A percentile compares a stretch with the other conserved stretches of the same genome.
These are phyloP conservation scores for Lachancea waltii DNA, from an alignment of 805 yeast genomes.

Conservation along the genomic window DNA sequence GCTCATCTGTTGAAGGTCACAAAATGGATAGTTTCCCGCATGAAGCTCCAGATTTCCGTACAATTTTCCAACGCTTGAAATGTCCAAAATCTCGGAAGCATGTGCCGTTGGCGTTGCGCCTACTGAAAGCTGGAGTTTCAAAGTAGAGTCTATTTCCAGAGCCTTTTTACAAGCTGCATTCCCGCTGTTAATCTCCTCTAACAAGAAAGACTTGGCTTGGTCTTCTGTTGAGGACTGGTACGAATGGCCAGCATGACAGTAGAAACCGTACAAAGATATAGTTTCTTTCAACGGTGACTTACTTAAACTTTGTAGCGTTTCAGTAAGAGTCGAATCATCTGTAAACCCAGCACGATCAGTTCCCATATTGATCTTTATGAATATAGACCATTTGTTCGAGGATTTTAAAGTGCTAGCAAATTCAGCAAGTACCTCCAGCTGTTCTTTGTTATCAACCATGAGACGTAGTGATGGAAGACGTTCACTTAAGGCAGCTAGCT, in stretches of 20 bases:
- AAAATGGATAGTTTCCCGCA: conserved; percentile 73
- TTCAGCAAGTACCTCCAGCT: conserved; percentile 42
- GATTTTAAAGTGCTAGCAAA: conserved; percentile 25
- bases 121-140: conserved; percentile 50
- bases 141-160: conserved; percentile 24
- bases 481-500: conserved; percentile 39
- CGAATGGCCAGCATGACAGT: conserved; percentile 77
- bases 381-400: conserved; percentile 47
- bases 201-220: conserved; percentile 42
- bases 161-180: conserved; percentile 41
- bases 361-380: conserved; percentile 66
- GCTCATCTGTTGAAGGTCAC: conserved; percentile 72
- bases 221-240: conserved; percentile 43
- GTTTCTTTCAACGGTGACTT: conserved; percentile 13
- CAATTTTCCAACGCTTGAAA: conserved; percentile 17
- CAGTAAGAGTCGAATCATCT: not conserved
- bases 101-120: conserved; percentile 84
- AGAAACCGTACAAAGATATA: conserved; percentile 56
- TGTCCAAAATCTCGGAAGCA: conserved; percentile 12
- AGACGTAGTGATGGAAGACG: conserved; percentile 42
- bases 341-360: conserved; percentile 60
- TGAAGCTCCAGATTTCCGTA: conserved; percentile 56
- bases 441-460: conserved; percentile 57
- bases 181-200: conserved; percentile 54
- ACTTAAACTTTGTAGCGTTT: not conserved